Conservation (phyloP, 495 filamentous ascomycete species). For the Penicillium canescens region DNA sequence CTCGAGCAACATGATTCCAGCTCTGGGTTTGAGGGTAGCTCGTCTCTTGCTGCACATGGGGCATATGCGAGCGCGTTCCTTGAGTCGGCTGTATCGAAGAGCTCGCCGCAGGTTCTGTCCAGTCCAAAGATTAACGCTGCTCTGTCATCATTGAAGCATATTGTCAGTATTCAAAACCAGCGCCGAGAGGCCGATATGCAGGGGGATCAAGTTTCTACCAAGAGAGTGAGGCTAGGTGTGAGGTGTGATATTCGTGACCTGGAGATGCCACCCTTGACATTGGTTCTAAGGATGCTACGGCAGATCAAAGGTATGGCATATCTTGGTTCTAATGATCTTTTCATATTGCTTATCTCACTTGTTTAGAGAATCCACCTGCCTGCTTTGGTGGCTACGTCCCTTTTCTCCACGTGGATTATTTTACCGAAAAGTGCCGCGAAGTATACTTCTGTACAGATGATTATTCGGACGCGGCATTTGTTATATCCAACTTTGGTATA, state of each 20-base stretch:
- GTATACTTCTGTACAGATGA: slow-evolving; percentile 62
- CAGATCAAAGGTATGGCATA: slow-evolving; percentile 44
- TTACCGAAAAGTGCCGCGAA: slow-evolving; percentile 57
- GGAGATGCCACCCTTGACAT: slow-evolving; percentile 53
- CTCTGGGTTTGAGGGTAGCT: slow-evolving; percentile 59
- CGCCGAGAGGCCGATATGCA: slow-evolving; percentile 33
- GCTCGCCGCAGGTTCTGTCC: slow-evolving; percentile 42
- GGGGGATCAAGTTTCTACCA: slow-evolving; percentile 43
- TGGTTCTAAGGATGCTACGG: slow-evolving; percentile 52
- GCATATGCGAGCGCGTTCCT: slow-evolving; percentile 64
- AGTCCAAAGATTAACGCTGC: slow-evolving; percentile 57
- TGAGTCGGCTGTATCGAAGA: slow-evolving; percentile 57
- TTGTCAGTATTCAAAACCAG: slow-evolving; percentile 51
- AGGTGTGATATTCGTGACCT: slow-evolving; percentile 45
- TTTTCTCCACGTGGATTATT: slow-evolving; percentile 50
- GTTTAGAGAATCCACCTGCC: slow-evolving; percentile 23
- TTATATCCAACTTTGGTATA: slow-evolving; percentile 56
- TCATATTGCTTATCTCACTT: neutral
- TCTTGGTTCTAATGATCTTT: neutral
- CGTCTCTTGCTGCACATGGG: slow-evolving; percentile 61
- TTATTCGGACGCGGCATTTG: slow-evolving; percentile 54
- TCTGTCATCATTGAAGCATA: slow-evolving; percentile 56
- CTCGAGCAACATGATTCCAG: slow-evolving; percentile 43
- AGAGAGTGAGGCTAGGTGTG: slow-evolving; percentile 39
- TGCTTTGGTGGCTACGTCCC: slow-evolving; percentile 34